These are phyloP conservation scores for Tulasnella calospora DNA, from an alignment of 768 basidiomycete species.

Conservation along the genomic window DNA sequence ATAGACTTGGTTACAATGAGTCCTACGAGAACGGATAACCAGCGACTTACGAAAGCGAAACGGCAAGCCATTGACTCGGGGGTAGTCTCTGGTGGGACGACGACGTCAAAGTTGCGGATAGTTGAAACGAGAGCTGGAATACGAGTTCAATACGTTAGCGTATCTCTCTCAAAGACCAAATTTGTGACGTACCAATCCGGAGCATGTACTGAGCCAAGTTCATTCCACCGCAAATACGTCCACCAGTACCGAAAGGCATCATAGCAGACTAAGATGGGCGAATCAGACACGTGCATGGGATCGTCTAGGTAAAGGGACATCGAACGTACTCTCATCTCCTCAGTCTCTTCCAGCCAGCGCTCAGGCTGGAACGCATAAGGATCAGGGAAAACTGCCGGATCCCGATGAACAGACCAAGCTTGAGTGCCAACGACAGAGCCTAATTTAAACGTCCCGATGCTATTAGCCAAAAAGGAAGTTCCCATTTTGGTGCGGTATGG, in stretches of 20 bases:
- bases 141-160: neutral
- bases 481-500: too few species aligned
- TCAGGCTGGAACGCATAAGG: slow-evolving; percentile 74
- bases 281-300: neutral
- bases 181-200: slow-evolving; percentile 39
- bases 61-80: slow-evolving; percentile 71
- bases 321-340: slow-evolving; percentile 23
- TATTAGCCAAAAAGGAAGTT: neutral
- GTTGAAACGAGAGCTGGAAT: slow-evolving; percentile 37
- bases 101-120: slow-evolving; percentile 62
- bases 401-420: slow-evolving; percentile 82
- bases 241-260: slow-evolving; percentile 65
- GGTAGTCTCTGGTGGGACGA: slow-evolving; percentile 62
- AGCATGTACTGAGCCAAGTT: slow-evolving; percentile 69
- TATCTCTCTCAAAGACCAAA: too few species aligned
- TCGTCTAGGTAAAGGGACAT: neutral
- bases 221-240: slow-evolving; percentile 71
- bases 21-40: neutral
- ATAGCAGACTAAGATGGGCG: too few species aligned
- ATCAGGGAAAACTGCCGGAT: slow-evolving; percentile 62
- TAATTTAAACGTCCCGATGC: neutral
- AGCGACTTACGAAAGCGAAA: slow-evolving; percentile 67
- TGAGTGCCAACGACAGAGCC: slow-evolving; percentile 74
- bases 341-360: slow-evolving; percentile 56
- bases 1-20: neutral